phyloP scores from a whole-genome alignment of 2,329 filamentous ascomycete species.

The Fusarium mangiferae region DNA sequence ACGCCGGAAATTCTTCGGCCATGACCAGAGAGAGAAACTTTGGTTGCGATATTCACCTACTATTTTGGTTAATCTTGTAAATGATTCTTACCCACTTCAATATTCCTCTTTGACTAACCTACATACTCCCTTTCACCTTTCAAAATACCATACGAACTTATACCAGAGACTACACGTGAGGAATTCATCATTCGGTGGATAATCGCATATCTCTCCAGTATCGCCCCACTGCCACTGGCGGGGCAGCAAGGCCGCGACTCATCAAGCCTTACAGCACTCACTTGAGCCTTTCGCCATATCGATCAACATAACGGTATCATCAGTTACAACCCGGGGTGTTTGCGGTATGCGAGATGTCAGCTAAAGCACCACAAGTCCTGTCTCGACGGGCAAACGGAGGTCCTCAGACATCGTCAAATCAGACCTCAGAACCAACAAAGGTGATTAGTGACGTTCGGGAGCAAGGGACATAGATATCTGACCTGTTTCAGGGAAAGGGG shows the following conservation, averaged over 20 bases:
- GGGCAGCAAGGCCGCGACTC: conserved; percentile 45
- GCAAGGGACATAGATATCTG: conserved; percentile 31
- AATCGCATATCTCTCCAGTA: conserved; percentile 44
- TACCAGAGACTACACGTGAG: conserved; percentile 22
- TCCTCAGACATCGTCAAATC: conserved; percentile 37
- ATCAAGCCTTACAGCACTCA: conserved; percentile 40
- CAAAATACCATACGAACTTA: background rate
- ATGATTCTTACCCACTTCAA: background rate
- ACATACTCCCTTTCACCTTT: background rate
- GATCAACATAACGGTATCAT: conserved; percentile 27
- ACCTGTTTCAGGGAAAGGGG: conserved; percentile 39
- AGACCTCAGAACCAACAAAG: conserved; percentile 44
- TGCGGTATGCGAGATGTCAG: conserved; percentile 52
- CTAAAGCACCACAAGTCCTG: conserved; percentile 50
- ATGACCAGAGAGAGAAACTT: conserved; percentile 6
- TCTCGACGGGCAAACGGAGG: conserved; percentile 50
- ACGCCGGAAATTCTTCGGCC: conserved; percentile 46
- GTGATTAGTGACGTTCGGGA: conserved; percentile 36
- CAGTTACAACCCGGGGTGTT: background rate
- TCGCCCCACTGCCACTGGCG: conserved; percentile 42
- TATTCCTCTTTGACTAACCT: background rate
- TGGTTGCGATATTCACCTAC: background rate
- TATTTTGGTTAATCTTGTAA: background rate
- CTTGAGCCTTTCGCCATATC: conserved; percentile 26
- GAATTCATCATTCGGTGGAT: conserved; percentile 36